Evolutionary conservation across 495 filamentous ascomycete genomes (phyloP), one percentile per base, ranked within the genome.

Genomic region (Emericellopsis terricola): DNA sequence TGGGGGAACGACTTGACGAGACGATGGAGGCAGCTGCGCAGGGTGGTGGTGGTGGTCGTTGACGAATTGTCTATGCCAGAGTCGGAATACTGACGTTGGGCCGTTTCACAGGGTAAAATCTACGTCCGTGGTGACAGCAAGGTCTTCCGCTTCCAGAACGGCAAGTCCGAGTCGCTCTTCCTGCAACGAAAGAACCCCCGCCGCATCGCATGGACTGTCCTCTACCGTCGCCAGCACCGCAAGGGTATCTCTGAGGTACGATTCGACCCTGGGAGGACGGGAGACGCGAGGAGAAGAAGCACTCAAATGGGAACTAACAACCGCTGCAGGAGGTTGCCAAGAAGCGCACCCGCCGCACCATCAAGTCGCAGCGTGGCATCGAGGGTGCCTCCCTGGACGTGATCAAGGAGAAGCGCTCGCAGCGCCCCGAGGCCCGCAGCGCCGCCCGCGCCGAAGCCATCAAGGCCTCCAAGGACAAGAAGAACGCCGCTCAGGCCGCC

Each of bases 171-270:
- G 65, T 92, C 82, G 43, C 80, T 99, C 46, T 96, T 96, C 76
- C 84, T 96, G 43, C 89, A 99, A 72, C 87, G 89, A 70, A 99
- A 99, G 79, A 99, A 99, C 76, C 89, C 89, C 53, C 84, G 89
- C 59, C 80, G 86, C 51, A 94, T 99, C 62, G 78, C 86, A 45
- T 99, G 89, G 89, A 99, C 89, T 39, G 78, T 85, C 47, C 81
- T 99, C 39, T 99, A 74, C 78, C 75, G 89, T 63, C 78, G 86
- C 64, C 84, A 92, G 69, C 87, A 94, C 75, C 87, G 82, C 74
- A 99, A 99, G 83, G 89, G 89, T 77, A 86, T 96, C 70, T 89
- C 87, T 71, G 89, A 99, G 83, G 89, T 96, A 73, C 65, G 78
- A 65, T n/a, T n/a, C 14, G 10, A 30, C 15, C 28, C n/a, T 19